Evolutionary conservation across 352 stramenopile genomes (phyloP).

Genomic region (Globisporangium heterothallicum): DNA sequence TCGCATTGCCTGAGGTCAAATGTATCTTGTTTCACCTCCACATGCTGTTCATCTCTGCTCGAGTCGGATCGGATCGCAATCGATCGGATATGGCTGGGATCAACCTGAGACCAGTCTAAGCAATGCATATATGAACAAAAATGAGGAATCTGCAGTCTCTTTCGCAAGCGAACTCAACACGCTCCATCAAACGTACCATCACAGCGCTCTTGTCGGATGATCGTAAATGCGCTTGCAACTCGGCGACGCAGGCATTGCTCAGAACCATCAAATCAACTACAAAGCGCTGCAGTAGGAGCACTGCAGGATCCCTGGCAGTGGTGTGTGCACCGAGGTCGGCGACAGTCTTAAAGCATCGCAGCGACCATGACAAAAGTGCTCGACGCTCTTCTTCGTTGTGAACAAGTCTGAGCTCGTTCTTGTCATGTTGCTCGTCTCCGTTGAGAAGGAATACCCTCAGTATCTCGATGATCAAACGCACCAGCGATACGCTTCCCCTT

Average conservation of each 20-base stretch:
- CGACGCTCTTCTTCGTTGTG: slow-evolving; percentile 1
- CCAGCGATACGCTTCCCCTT: neutral
- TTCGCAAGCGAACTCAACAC: neutral
- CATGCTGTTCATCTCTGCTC: neutral
- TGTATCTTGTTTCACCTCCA: slow-evolving; percentile 2
- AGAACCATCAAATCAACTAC: slow-evolving; percentile 29
- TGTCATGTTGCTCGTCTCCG: neutral
- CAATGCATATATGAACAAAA: neutral
- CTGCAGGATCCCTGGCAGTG: neutral
- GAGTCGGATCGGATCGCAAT: neutral
- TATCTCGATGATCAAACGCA: neutral
- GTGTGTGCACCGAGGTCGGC: neutral
- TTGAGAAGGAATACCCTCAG: neutral
- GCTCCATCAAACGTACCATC: neutral
- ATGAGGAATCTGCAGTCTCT: neutral
- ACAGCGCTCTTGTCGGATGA: neutral
- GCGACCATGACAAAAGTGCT: slow-evolving; percentile 24
- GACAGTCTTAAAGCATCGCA: slow-evolving; percentile 8
- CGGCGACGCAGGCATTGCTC: neutral
- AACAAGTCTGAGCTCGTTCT: neutral
- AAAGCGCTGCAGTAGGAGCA: slow-evolving; percentile 19
- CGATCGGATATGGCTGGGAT: neutral
- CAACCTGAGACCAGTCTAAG: slow-evolving; percentile 5
- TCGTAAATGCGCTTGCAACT: neutral
- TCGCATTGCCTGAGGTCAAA: no score